Percentiles rank a stretch among this genome's conserved stretches.
These are phyloP conservation scores for Cytospora chrysosperma DNA, from an alignment of 2,329 filamentous ascomycete species.

Conservation along the genomic window DNA sequence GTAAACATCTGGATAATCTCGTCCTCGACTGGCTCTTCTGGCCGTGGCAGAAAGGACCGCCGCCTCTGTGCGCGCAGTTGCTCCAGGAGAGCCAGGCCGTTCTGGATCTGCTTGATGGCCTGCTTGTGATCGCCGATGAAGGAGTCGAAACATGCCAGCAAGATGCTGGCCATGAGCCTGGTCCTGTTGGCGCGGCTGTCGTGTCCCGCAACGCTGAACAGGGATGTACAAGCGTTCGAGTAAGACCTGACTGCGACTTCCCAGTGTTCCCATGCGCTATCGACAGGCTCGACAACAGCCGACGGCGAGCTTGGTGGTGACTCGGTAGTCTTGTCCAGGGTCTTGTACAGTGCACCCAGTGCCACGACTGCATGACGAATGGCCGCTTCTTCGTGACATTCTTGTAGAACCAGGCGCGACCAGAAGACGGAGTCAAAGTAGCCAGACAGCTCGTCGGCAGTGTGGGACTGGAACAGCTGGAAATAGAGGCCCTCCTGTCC, in stretches of 20 bases:
- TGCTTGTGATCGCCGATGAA: conserved; percentile 63
- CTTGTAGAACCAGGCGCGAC: conserved; percentile 61
- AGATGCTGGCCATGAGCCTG: conserved; percentile 62
- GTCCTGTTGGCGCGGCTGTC: conserved; percentile 48
- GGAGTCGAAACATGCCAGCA: conserved; percentile 68
- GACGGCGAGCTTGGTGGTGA: conserved; percentile 49
- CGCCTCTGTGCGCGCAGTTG: conserved; percentile 48
- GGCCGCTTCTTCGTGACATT: conserved; percentile 60
- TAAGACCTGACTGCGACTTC: conserved; percentile 61
- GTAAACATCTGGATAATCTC: conserved; percentile 64
- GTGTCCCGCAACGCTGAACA: conserved; percentile 44
- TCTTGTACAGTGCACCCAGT: conserved; percentile 66
- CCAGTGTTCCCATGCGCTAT: conserved; percentile 52
- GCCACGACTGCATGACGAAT: conserved; percentile 66
- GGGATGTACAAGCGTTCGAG: conserved; percentile 52
- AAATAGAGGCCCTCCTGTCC: conserved; percentile 58
- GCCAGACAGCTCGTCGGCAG: conserved; percentile 62
- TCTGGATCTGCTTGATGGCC: conserved; percentile 61
- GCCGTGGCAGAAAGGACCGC: conserved; percentile 37
- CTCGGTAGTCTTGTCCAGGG: conserved; percentile 57
- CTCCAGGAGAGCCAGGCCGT: conserved; percentile 54
- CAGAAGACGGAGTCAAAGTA: conserved; percentile 68
- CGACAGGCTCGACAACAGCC: conserved; percentile 32
- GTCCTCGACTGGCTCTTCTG: conserved; percentile 53
- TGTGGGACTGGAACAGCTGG: conserved; percentile 59